These are phyloP conservation scores for Fusarium agapanthi DNA, from an alignment of 2,329 filamentous ascomycete species.

Conservation along the genomic window DNA sequence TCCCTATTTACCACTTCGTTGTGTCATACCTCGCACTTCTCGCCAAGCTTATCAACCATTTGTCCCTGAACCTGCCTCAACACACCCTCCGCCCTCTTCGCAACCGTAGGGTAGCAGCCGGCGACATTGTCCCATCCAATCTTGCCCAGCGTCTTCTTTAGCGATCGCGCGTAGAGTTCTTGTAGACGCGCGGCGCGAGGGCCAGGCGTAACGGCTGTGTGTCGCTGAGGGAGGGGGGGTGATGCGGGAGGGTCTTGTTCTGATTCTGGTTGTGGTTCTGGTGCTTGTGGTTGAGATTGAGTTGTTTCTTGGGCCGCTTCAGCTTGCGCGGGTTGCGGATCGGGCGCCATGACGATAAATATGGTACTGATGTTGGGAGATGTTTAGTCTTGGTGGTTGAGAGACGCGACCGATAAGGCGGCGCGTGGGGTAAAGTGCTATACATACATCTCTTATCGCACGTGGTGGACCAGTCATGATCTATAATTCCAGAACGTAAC, in stretches of 20 bases:
- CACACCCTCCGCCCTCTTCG: slow-evolving; percentile 57
- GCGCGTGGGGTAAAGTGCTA: slow-evolving; percentile 31
- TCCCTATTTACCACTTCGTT: background rate
- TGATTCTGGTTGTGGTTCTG: slow-evolving; percentile 7
- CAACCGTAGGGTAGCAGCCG: slow-evolving; percentile 69
- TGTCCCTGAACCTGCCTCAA: slow-evolving; percentile 65
- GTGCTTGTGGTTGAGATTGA: slow-evolving; percentile 5
- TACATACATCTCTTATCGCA: slow-evolving; percentile 21
- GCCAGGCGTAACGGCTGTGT: slow-evolving; percentile 59
- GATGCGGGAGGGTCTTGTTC: slow-evolving; percentile 41
- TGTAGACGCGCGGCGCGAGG: slow-evolving; percentile 65
- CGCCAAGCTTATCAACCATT: slow-evolving; percentile 64
- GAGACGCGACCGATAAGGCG: slow-evolving; percentile 35
- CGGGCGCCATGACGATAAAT: slow-evolving; percentile 29
- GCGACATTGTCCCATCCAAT: slow-evolving; percentile 66
- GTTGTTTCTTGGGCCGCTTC: background rate
- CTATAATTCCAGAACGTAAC: background rate
- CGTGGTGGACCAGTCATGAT: slow-evolving; percentile 10
- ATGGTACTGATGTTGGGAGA: background rate
- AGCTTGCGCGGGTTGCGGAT: slow-evolving; percentile 14
- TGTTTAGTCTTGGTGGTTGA: slow-evolving; percentile 8
- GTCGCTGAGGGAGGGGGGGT: slow-evolving; percentile 52
- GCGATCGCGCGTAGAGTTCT: slow-evolving; percentile 61
- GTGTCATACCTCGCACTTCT: slow-evolving; percentile 59
- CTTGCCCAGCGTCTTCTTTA: slow-evolving; percentile 63